These are phyloP conservation scores for Backusella tuberculispora DNA, from an alignment of 192 early-diverging fungal species.

Conservation along the genomic window DNA sequence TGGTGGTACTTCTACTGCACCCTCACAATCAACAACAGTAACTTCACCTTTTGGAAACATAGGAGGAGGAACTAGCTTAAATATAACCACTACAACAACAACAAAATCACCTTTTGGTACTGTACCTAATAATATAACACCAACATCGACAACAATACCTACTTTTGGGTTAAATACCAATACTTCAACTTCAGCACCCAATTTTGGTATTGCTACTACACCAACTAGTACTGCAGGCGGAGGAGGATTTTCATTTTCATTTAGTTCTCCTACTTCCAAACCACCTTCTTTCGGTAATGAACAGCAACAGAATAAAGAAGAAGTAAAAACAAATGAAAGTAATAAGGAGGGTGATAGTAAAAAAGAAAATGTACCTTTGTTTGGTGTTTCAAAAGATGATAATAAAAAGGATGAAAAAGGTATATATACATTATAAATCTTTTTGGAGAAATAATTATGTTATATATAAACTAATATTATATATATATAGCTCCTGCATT, in stretches of 20 bases:
- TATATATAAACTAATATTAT: neutral
- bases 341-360: neutral
- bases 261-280: neutral
- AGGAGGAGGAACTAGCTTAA: no score
- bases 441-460: neutral
- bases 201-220: neutral
- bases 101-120: neutral
- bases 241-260: neutral
- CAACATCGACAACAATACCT: neutral
- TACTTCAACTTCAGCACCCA: neutral
- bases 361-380: neutral
- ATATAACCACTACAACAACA: neutral
- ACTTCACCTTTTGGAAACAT: neutral
- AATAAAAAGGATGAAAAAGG: conserved; percentile 8
- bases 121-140: neutral
- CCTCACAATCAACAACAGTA: neutral
- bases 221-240: neutral
- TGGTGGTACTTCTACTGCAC: no score
- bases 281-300: neutral
- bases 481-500: neutral
- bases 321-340: neutral
- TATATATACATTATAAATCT: neutral
- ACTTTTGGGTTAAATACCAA: neutral
- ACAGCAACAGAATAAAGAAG: neutral
- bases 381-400: neutral